Evolutionary conservation across 2,329 filamentous ascomycete species (phyloP), one percentile per base, ranked within the genome.

Genomic region (Fusarium sulawesiense): DNA sequence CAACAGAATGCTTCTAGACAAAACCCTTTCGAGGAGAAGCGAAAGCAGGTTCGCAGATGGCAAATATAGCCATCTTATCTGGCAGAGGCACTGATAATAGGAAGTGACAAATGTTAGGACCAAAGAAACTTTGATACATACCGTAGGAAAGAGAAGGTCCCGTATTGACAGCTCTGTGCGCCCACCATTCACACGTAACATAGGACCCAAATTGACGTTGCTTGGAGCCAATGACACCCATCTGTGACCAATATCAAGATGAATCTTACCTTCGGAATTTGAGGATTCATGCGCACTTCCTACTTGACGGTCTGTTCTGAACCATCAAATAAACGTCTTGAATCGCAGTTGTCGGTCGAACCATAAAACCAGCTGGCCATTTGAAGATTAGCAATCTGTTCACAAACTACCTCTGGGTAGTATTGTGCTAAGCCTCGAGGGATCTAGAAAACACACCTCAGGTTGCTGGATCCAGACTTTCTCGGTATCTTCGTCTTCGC

Each of bases 241-340:
- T 14, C n/a, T 45, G 50, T 23, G 25, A 23, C 8, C 7, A 29
- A 10, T 12, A 34, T 11, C 20, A 25, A 42, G 53, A n/a, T 25
- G 25, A 16, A 64, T 58, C 66, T 61, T 66, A 78, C 76, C 76
- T 77, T 78, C 49, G 75, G 71, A 53, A 76, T 72, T 77, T 78
- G 76, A 57, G 76, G 70, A 78, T 74, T 77, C 76, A 78, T 78
- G 61, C 71, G 76, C 71, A 60, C 53, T 66, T 71, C 44, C 60
- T 57, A 57, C 51, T 62, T 58, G 67, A 69, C 60, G 51, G 30
- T 29, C 34, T 62, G 47, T n/a, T 47, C 18, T 47, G 16, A 53
- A 72, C 63, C 66, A 63, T 60, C 56, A 56, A 63, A 58, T 46
- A 30, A 54, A 59, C 41, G 49, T 68, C 60, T 47, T 25, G 30